Base-by-base conservation (phyloP, 2,329 filamentous ascomycete genomes). In the Fusarium neocosmosporiellum region DNA sequence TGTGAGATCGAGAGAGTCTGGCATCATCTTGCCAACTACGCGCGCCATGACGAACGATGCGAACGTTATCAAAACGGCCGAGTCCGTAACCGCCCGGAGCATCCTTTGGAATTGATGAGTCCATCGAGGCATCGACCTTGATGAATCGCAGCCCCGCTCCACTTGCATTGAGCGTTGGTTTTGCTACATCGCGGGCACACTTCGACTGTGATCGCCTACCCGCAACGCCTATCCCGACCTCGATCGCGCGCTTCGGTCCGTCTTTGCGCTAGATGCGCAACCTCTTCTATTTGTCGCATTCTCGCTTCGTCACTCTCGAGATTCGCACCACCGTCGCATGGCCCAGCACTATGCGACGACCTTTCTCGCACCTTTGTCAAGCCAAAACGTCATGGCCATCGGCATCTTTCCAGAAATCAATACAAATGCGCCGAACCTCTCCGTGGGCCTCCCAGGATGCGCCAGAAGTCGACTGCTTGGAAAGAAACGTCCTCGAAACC, bases 11-110 rank as follows among this genome's bases (percentile, higher is more conserved):
- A 60, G 58, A 50, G 58, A 50, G 63, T 55, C 59, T 58, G 34
- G 55, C 55, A 71, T 69, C 67, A 69, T 36, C 70, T 37, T 63
- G 39, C 60, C 67, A 39, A 57, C 63, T 29, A 65, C 48, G 67
- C 70, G 70, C 67, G 53, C 70, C 48, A 24, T 33, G 34, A 39
- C 34, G 48, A 59, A 63, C n/a, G 54, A 54, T 11, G 59, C 67
- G 48, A 61, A 63, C 27, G 24, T 53, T 34, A 36, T 61, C 37
- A 59, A 34, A 11, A 57, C 61, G 29, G 55, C 20, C 39, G 20
- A 10, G 24, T 50, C 55, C 29, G 16, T 27, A 10, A n/a, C 37
- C 48, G n/a, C 20, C 20, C 7, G 37, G 29, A 53, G 29, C 13
- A 37, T 53, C 3, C 37, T 62, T 37, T 18, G 43, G n/a, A 41